Evolutionary conservation across 768 basidiomycete genomes (phyloP).

Genomic region (Tulasnella sp.): DNA sequence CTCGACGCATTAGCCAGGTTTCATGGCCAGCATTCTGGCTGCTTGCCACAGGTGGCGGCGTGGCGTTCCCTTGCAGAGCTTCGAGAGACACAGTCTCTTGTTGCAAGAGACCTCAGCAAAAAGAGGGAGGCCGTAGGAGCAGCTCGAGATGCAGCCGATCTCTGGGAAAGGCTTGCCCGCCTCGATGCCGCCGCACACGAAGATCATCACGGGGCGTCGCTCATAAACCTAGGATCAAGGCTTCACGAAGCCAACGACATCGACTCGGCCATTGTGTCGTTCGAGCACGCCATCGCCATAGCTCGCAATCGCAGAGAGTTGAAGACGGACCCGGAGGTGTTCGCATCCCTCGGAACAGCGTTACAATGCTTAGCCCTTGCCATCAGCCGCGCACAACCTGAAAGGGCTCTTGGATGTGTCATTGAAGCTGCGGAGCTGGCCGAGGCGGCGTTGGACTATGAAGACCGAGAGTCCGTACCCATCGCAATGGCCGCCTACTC

Average conservation of each 20-base stretch:
- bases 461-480: neutral
- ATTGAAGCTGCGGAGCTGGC: neutral
- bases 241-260: conserved; percentile 6
- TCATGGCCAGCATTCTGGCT: neutral
- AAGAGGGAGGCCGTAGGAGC: neutral
- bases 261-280: neutral
- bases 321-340: neutral
- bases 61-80: neutral
- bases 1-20: neutral
- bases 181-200: neutral
- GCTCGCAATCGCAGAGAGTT: neutral
- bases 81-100: neutral
- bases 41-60: neutral
- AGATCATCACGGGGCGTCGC: neutral
- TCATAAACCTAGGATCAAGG: conserved; percentile 12
- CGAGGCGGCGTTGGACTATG: neutral
- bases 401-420: neutral
- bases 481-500: neutral
- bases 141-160: neutral
- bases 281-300: neutral
- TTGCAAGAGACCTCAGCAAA: neutral
- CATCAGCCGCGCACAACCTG: neutral
- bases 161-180: neutral
- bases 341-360: conserved; percentile 2
- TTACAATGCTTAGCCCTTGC: neutral